Evolutionary conservation across 2,329 filamentous ascomycete species (phyloP).

Genomic region (Pyrenophora seminiperda): DNA sequence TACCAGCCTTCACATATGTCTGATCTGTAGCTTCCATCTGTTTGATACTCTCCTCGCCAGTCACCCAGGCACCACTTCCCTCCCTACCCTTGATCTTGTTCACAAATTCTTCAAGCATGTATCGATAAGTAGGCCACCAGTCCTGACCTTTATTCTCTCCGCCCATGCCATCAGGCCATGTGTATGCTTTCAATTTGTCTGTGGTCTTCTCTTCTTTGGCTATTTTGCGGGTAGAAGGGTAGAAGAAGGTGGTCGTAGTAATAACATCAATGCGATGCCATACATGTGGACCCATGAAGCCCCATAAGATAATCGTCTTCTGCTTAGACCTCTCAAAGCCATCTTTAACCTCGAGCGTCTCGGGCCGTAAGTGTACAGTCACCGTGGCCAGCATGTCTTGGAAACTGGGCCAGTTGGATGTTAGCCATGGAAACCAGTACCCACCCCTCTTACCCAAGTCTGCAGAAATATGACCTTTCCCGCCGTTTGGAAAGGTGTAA

Average conservation of each 20-base stretch:
- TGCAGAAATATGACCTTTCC: slow-evolving; percentile 17
- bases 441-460: slow-evolving; percentile 26
- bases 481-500: slow-evolving; percentile 30
- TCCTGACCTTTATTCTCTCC: slow-evolving; percentile 26
- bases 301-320: slow-evolving; percentile 20
- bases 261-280: slow-evolving; percentile 32
- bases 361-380: slow-evolving; percentile 15
- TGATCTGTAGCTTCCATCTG: slow-evolving; percentile 46
- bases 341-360: slow-evolving; percentile 8
- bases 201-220: slow-evolving; percentile 15
- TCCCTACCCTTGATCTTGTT: slow-evolving; percentile 35
- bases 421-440: slow-evolving; percentile 28
- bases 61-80: slow-evolving; percentile 36
- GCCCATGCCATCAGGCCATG: slow-evolving; percentile 40
- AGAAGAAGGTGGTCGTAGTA: slow-evolving; percentile 3
- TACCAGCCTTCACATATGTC: slow-evolving; percentile 41
- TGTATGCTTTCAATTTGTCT: slow-evolving; percentile 26
- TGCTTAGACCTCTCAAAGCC: slow-evolving; percentile 15
- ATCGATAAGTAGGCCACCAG: slow-evolving; percentile 46
- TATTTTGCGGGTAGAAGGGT: slow-evolving; percentile 8
- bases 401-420: slow-evolving; percentile 27
- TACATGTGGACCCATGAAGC: slow-evolving; percentile 28
- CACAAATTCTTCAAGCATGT: slow-evolving; percentile 47
- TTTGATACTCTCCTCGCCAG: slow-evolving; percentile 41
- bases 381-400: slow-evolving; percentile 12